Conservation (phyloP, 306 rosid genomes). For the Gastrolobium villosum region DNA sequence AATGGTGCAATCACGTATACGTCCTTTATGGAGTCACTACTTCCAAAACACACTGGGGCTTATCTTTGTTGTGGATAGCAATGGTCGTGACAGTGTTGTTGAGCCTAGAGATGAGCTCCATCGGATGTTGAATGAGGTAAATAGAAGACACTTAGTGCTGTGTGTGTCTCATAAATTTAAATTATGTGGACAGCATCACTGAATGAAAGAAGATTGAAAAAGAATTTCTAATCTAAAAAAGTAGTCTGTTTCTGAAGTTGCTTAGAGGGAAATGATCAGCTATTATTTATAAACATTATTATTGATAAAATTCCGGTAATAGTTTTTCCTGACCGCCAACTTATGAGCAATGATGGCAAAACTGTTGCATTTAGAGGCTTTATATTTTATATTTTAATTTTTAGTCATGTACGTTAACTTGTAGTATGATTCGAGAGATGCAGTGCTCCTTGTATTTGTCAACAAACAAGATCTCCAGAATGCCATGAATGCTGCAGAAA, state of each 20-base stretch:
- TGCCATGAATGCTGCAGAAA: constrained; percentile 26
- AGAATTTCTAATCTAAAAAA: background rate
- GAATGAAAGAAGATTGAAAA: no score
- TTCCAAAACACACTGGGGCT: constrained; percentile 72
- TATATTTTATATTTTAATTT: background rate
- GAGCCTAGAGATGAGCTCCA: constrained; percentile 50
- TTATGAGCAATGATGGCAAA: background rate
- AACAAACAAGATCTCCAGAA: constrained; percentile 76
- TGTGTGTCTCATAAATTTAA: background rate
- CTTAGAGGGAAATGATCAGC: background rate
- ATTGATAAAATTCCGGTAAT: background rate
- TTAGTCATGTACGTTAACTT: background rate
- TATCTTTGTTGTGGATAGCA: constrained; percentile 73
- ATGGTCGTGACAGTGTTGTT: constrained; percentile 60
- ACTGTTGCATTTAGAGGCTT: background rate
- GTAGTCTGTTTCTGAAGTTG: background rate
- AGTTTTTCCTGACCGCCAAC: background rate
- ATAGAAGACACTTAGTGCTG: background rate
- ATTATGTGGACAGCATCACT: background rate
- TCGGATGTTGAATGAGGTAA: constrained; percentile 75
- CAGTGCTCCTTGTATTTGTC: constrained; percentile 66
- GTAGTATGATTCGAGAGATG: constrained; percentile 69
- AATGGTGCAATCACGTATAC: constrained; percentile 46
- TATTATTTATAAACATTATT: background rate
- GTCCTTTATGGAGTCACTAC: constrained; percentile 69